Conservation (phyloP, 495 filamentous ascomycete species). For the Xylaria castorea region DNA sequence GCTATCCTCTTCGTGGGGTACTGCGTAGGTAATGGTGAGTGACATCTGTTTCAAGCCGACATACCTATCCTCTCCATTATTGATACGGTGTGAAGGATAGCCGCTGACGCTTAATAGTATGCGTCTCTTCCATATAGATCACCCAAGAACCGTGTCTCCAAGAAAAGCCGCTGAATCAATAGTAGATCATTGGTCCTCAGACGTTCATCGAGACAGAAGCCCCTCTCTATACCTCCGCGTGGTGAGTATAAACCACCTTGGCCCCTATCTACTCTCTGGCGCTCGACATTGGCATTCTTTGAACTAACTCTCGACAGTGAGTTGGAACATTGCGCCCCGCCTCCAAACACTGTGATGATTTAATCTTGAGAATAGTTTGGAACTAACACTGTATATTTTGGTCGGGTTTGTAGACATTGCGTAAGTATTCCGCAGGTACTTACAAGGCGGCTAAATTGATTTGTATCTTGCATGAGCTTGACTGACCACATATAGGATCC, state of each 20-base stretch:
- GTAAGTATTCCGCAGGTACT: constrained; percentile 31
- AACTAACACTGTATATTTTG: background rate
- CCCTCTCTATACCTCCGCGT: constrained; percentile 61
- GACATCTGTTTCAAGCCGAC: background rate
- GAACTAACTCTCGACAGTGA: constrained; percentile 18
- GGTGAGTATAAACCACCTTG: constrained; percentile 7
- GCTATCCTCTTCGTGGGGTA: constrained; percentile 60
- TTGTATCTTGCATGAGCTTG: background rate
- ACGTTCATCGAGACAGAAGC: constrained; percentile 60
- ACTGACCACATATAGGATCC: constrained; percentile 43
- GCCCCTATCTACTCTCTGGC: background rate
- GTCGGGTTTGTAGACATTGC: constrained; percentile 47
- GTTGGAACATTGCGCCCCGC: background rate
- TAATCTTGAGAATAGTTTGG: background rate
- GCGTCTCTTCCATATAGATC: background rate
- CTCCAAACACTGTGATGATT: background rate
- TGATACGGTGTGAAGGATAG: background rate
- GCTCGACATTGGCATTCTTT: background rate
- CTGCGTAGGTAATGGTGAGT: constrained; percentile 58
- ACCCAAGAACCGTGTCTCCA: background rate
- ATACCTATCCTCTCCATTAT: background rate
- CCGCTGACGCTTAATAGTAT: constrained; percentile 22
- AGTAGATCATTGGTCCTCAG: constrained; percentile 58
- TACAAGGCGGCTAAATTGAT: background rate
- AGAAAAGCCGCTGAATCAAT: background rate